Evolutionary conservation across 1,284 basidiomycete genomes (phyloP).

Genomic region (Ustilago sp.): DNA sequence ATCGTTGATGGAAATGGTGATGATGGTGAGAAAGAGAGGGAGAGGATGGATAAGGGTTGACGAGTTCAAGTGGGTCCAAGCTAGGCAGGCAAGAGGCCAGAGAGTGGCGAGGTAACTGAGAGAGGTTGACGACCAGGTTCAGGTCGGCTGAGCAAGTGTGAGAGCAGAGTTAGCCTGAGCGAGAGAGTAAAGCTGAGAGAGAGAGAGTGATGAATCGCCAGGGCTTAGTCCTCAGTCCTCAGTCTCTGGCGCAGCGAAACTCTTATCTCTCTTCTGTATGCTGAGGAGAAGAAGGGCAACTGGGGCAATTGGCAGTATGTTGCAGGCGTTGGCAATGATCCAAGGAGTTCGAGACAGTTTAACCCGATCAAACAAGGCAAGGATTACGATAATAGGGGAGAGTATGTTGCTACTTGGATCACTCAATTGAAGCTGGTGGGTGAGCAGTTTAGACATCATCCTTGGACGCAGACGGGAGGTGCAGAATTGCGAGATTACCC

Average conservation of each 20-base stretch:
- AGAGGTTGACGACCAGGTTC: neutral
- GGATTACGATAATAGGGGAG: slow-evolving; percentile 55
- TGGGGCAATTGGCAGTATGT: slow-evolving; percentile 65
- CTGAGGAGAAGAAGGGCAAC: slow-evolving; percentile 23
- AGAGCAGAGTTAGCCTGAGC: slow-evolving; percentile 10
- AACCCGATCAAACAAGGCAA: slow-evolving; percentile 64
- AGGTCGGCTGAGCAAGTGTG: slow-evolving; percentile 29
- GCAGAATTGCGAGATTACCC: slow-evolving; percentile 41
- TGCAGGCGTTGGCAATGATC: slow-evolving; percentile 64
- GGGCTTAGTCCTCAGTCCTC: neutral
- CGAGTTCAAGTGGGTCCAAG: slow-evolving; percentile 18
- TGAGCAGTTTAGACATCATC: slow-evolving; percentile 45
- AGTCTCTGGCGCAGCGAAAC: neutral
- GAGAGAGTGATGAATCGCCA: neutral
- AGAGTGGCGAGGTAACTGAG: neutral
- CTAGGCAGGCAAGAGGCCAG: no score
- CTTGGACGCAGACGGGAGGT: slow-evolving; percentile 39
- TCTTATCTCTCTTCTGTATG: slow-evolving; percentile 16
- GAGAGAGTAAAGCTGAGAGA: slow-evolving; percentile 5
- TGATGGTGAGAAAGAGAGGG: slow-evolving; percentile 16
- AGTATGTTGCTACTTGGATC: slow-evolving; percentile 59
- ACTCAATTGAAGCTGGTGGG: slow-evolving; percentile 26
- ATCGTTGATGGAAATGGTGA: slow-evolving; percentile 23
- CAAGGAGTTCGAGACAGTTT: slow-evolving; percentile 58
- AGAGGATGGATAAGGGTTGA: slow-evolving; percentile 9